Evolutionary conservation across 192 early-diverging fungal species (phyloP).

Genomic region (Mortierella antarctica): DNA sequence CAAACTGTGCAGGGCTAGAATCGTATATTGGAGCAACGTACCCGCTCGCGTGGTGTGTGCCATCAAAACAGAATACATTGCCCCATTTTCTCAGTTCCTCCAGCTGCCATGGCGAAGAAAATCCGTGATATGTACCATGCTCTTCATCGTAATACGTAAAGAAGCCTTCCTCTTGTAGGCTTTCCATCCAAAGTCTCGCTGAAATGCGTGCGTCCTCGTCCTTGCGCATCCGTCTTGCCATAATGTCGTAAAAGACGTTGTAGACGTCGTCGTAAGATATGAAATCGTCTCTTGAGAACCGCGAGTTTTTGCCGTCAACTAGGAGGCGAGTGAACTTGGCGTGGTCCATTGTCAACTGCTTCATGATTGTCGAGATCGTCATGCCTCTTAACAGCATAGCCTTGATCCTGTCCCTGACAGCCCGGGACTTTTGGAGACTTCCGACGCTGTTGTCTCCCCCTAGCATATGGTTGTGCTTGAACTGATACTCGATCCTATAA

Average conservation of each 20-base stretch:
- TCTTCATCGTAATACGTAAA: constrained; percentile 10
- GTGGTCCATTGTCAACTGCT: constrained; percentile 17
- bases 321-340: constrained; percentile 2
- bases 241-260: constrained; percentile 8
- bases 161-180: background rate
- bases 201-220: background rate
- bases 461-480: too few species aligned
- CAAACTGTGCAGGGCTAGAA: background rate
- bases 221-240: background rate
- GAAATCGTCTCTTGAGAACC: constrained; percentile 14
- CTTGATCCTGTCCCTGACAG: constrained; percentile 6
- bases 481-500: too few species aligned
- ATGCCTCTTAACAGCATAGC: background rate
- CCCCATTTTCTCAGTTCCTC: constrained; percentile 1
- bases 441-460: too few species aligned
- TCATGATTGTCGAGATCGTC: constrained; percentile 3
- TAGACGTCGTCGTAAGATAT: constrained; percentile 28
- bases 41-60: constrained; percentile 7
- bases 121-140: constrained; percentile 9
- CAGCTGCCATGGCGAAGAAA: constrained; percentile 13
- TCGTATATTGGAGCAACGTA: background rate
- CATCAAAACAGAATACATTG: constrained; percentile 9
- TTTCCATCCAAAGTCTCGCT: constrained; percentile 7
- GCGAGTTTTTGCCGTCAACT: background rate
- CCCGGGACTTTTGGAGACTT: constrained; percentile 7